Evolutionary conservation across 495 filamentous ascomycete genomes (phyloP).

Genomic region (Umbilicaria muhlenbergii): DNA sequence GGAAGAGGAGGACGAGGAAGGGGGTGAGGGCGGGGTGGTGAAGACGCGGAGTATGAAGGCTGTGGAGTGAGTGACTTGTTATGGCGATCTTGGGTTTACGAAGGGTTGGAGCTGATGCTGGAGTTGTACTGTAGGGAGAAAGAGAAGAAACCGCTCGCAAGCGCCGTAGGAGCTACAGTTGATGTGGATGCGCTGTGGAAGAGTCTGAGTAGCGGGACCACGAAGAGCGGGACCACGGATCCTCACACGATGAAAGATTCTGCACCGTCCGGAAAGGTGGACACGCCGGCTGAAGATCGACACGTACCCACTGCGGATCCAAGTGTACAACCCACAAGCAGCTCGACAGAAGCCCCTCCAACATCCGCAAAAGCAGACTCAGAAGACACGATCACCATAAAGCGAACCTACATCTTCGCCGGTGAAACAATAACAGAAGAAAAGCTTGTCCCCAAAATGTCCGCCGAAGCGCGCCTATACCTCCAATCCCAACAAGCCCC

Average conservation of each 20-base stretch:
- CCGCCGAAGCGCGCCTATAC: conserved; percentile 68
- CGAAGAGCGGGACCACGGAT: conserved; percentile 12
- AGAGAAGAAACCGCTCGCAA: conserved; percentile 45
- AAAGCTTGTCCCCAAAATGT: conserved; percentile 61
- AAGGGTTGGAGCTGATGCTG: conserved; percentile 4
- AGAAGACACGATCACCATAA: conserved; percentile 58
- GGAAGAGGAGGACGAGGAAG: conserved; percentile 33
- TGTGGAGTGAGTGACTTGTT: conserved; percentile 27
- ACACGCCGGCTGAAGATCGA: conserved; percentile 13
- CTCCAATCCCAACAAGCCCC: conserved; percentile 38
- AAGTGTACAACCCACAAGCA: not conserved
- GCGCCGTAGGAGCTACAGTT: conserved; percentile 55
- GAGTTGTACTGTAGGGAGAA: conserved; percentile 25
- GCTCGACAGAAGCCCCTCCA: not conserved
- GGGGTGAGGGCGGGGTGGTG: conserved; percentile 63
- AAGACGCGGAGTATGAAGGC: conserved; percentile 63
- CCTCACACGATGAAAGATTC: conserved; percentile 1
- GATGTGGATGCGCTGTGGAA: conserved; percentile 87
- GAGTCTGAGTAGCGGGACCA: conserved; percentile 42
- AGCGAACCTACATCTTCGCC: conserved; percentile 79
- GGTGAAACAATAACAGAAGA: conserved; percentile 73
- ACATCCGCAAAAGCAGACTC: conserved; percentile 10
- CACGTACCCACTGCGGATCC: not conserved
- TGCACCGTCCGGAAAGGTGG: conserved; percentile 5
- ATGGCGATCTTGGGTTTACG: not conserved